Evolutionary conservation across 495 filamentous ascomycete genomes (phyloP).

Genomic region (Daldinia grandis): DNA sequence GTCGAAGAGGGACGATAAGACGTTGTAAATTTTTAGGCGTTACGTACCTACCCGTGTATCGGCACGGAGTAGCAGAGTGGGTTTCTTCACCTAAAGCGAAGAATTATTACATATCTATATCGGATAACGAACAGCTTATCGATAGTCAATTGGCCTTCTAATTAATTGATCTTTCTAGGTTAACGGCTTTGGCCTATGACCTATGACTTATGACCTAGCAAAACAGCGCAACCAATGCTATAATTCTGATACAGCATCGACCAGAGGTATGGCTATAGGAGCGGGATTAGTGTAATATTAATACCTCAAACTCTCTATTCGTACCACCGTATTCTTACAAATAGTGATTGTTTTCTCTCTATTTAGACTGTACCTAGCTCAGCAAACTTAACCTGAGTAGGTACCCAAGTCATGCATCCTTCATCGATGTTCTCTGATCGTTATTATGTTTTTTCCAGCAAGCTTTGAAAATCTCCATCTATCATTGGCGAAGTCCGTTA

Average conservation of each 20-base stretch:
- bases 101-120: not conserved
- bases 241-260: not conserved
- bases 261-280: slow-evolving; percentile 2
- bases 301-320: slow-evolving; percentile 27
- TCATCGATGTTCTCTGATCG: slow-evolving; percentile 78
- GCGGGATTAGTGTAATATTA: slow-evolving; percentile 29
- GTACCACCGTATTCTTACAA: slow-evolving; percentile 5
- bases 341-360: not conserved
- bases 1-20: slow-evolving; percentile 1
- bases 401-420: slow-evolving; percentile 69
- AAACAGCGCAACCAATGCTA: not conserved
- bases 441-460: slow-evolving; percentile 97
- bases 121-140: slow-evolving; percentile 11
- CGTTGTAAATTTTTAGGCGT: slow-evolving; percentile 21
- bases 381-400: not conserved
- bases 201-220: not conserved
- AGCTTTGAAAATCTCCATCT: slow-evolving; percentile 93
- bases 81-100: not conserved
- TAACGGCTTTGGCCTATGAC: not conserved
- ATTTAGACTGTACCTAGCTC: not conserved
- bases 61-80: not conserved
- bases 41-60: not conserved
- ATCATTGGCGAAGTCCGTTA: slow-evolving; percentile 24
- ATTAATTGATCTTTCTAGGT: not conserved
- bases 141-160: slow-evolving; percentile 6